Conservation (phyloP, 192 early-diverging fungal species). For the Cladochytrium replicatum region DNA sequence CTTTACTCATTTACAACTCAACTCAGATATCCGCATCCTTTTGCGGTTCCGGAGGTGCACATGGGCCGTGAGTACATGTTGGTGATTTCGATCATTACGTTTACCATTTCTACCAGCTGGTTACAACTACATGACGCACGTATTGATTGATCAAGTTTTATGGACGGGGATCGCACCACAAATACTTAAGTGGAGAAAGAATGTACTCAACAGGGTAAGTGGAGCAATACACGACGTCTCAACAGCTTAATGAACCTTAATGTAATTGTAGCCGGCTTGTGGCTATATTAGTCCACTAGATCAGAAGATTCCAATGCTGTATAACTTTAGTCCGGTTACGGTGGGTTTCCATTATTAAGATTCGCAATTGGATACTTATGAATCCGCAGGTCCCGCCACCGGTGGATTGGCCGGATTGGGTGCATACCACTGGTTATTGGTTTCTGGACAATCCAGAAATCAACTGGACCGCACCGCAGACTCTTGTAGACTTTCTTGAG, state of each 20-base stretch:
- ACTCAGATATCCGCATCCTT: conserved; percentile 71
- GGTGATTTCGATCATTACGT: no score
- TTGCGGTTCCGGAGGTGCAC: conserved; percentile 43
- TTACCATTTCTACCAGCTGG: no score
- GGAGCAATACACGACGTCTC: not conserved
- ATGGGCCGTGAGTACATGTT: conserved; percentile 22
- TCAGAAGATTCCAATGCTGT: conserved; percentile 50
- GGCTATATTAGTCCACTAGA: conserved; percentile 43
- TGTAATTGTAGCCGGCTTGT: conserved; percentile 17
- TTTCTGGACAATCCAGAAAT: conserved; percentile 59
- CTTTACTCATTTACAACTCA: no score
- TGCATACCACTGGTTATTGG: conserved; percentile 64
- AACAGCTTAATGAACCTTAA: not conserved
- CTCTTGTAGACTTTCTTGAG: conserved; percentile 44
- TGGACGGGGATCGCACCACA: conserved; percentile 50
- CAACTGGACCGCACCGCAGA: conserved; percentile 43
- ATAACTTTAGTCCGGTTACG: conserved; percentile 49
- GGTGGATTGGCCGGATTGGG: conserved; percentile 56
- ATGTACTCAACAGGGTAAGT: conserved; percentile 19
- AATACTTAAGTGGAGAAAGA: conserved; percentile 47
- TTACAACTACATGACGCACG: conserved; percentile 60
- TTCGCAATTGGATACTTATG: no score
- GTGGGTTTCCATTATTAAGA: no score
- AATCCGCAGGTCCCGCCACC: conserved; percentile 37
- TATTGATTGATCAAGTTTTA: conserved; percentile 57